A percentile compares a stretch with the other conserved stretches of the same genome.
Evolutionary conservation across 1,139 yeast species (phyloP).

Genomic region (Suhomyces chickasaworum): DNA sequence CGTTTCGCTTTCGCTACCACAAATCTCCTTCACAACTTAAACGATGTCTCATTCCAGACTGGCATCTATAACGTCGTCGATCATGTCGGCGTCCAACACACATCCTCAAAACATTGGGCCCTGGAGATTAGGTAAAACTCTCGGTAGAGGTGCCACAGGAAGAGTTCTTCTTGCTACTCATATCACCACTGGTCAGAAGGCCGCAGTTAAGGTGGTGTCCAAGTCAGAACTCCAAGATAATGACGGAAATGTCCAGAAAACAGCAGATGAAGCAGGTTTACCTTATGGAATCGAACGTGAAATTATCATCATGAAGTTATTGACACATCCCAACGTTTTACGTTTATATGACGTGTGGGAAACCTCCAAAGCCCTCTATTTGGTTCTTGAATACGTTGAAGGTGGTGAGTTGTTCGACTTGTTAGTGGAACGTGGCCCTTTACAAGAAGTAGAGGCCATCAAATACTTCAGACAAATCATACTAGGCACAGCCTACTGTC

Average conservation of each 20-base stretch:
- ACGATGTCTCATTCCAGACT: slow-evolving; percentile 45
- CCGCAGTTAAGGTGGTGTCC: slow-evolving; percentile 81
- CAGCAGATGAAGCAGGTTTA: slow-evolving; percentile 51
- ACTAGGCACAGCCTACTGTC: slow-evolving; percentile 80
- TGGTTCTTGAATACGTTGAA: slow-evolving; percentile 78
- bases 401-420: slow-evolving; percentile 82
- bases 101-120: slow-evolving; percentile 67
- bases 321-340: slow-evolving; percentile 75
- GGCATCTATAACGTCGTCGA: slow-evolving; percentile 41
- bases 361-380: slow-evolving; percentile 69
- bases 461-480: slow-evolving; percentile 75
- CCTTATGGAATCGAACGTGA: slow-evolving; percentile 85
- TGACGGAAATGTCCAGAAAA: slow-evolving; percentile 32
- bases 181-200: slow-evolving; percentile 66
- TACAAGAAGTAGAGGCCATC: slow-evolving; percentile 73
- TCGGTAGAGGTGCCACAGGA: slow-evolving; percentile 84
- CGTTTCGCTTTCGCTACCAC: slow-evolving; percentile 6
- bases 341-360: slow-evolving; percentile 84
- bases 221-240: slow-evolving; percentile 56
- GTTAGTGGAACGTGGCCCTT: slow-evolving; percentile 77
- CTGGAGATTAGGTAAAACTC: slow-evolving; percentile 76
- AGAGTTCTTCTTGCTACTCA: slow-evolving; percentile 76
- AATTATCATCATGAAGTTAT: slow-evolving; percentile 77
- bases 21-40: no score
- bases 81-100: slow-evolving; percentile 34